phyloP scores from a whole-genome alignment of 306 rosid species.

The Prunus mira region DNA sequence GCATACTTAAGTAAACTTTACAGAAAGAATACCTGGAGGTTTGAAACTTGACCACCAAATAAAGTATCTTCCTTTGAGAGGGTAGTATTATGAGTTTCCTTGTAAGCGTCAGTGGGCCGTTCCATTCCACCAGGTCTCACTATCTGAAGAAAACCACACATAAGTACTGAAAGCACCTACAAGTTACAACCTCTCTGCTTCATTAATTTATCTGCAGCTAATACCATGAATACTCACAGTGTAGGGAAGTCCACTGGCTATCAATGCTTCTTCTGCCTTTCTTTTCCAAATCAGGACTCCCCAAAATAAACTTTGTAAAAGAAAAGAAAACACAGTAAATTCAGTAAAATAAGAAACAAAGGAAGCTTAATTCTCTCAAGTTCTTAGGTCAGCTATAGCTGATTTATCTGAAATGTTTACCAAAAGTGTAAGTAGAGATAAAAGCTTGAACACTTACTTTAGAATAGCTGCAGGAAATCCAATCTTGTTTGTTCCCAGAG shows the following conservation, averaged over 20 bases:
- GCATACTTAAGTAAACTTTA: conserved; percentile 1
- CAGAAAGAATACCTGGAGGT: conserved; percentile 69
- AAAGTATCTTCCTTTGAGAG: conserved; percentile 81
- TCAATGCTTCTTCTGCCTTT: conserved; percentile 91
- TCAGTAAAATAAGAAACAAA: conserved; percentile 7
- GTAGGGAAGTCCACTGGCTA: conserved; percentile 90
- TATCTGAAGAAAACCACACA: conserved; percentile 56
- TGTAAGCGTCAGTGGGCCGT: conserved; percentile 95
- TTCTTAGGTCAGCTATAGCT: conserved; percentile 7
- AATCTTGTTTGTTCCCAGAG: conserved; percentile 89
- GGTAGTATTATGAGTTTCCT: conserved; percentile 87
- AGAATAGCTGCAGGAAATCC: conserved; percentile 97
- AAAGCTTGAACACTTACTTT: conserved; percentile 58
- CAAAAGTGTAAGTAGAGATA: neutral
- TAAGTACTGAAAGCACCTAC: conserved; percentile 11
- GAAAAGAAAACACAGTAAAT: conserved; percentile 22
- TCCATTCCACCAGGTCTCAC: conserved; percentile 99
- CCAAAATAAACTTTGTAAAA: conserved; percentile 81
- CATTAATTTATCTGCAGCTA: conserved; percentile 8
- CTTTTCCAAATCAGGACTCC: conserved; percentile 96
- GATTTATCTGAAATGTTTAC: conserved; percentile 19
- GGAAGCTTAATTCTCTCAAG: neutral
- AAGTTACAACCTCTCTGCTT: neutral
- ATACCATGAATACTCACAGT: conserved; percentile 54
- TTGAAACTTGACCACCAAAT: conserved; percentile 96